These are phyloP conservation scores for Chamaenerion angustifolium DNA, from an alignment of 345 rosid genomes.

Conservation along the genomic window DNA sequence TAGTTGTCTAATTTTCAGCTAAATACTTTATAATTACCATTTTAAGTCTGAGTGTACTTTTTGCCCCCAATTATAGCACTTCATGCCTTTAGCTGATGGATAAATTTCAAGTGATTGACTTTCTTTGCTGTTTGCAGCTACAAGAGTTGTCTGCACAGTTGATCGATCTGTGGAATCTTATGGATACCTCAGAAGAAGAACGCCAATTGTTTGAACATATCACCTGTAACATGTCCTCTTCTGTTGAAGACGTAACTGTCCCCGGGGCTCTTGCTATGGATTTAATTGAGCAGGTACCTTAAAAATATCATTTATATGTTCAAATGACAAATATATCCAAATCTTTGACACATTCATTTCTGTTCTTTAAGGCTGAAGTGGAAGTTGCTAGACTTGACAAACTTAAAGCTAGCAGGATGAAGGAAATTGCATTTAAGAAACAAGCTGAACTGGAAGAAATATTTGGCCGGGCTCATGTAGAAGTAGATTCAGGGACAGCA, in stretches of 20 bases:
- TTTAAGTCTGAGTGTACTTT: no score
- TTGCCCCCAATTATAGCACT: no score
- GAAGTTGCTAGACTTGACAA: conserved; percentile 96
- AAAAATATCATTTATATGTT: neutral
- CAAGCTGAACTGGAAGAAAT: conserved; percentile 96
- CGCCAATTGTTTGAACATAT: conserved; percentile 73
- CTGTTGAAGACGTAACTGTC: conserved; percentile 69
- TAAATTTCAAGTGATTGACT: neutral
- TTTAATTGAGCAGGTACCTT: conserved; percentile 69
- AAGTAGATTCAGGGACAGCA: conserved; percentile 69
- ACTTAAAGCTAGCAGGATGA: conserved; percentile 89
- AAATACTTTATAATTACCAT: no score
- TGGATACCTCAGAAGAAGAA: conserved; percentile 93
- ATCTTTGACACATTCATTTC: conserved; percentile 7
- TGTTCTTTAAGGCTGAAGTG: conserved; percentile 54
- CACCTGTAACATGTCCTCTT: conserved; percentile 70
- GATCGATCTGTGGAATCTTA: conserved; percentile 88
- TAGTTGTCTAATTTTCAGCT: no score
- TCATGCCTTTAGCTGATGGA: no score
- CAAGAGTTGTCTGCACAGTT: conserved; percentile 86
- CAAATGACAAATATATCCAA: neutral
- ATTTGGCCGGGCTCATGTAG: conserved; percentile 61
- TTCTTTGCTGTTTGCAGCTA: conserved; percentile 36
- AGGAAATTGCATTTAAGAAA: conserved; percentile 89
- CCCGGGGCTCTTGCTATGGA: conserved; percentile 86